A percentile compares a stretch with the other conserved stretches of the same genome.
Conservation (phyloP, 2,329 filamentous ascomycete genomes). For the Orbilia oligospora region DNA sequence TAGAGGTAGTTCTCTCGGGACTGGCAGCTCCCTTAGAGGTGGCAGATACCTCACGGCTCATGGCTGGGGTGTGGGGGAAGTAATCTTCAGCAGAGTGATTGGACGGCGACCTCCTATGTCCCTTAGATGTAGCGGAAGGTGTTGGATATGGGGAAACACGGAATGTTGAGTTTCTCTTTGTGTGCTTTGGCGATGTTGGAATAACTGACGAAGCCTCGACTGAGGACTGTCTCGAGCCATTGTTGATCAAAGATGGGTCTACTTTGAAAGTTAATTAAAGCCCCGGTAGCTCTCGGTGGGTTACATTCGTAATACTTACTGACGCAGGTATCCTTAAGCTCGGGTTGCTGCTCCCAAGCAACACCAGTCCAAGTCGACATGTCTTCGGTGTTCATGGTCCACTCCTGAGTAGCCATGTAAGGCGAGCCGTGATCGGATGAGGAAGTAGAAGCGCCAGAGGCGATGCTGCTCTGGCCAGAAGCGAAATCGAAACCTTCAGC, state of each 20-base stretch:
- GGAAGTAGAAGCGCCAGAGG: slow-evolving; percentile 55
- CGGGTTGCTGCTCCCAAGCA: slow-evolving; percentile 58
- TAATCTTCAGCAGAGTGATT: slow-evolving; percentile 51
- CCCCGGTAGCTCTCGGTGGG: neutral
- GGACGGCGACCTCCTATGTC: slow-evolving; percentile 54
- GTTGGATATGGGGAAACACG: slow-evolving; percentile 57
- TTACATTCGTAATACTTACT: slow-evolving; percentile 38
- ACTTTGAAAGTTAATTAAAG: slow-evolving; percentile 45
- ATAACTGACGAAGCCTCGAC: slow-evolving; percentile 39
- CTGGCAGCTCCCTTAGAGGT: slow-evolving; percentile 47
- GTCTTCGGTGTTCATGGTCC: slow-evolving; percentile 54
- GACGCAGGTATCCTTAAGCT: slow-evolving; percentile 59
- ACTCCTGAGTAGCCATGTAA: slow-evolving; percentile 53
- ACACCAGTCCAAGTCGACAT: slow-evolving; percentile 45
- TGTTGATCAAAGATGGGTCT: slow-evolving; percentile 60
- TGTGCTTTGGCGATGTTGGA: slow-evolving; percentile 59
- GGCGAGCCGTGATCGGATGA: slow-evolving; percentile 60
- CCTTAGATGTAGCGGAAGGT: slow-evolving; percentile 51
- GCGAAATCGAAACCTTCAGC: slow-evolving; percentile 58
- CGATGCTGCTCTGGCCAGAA: slow-evolving; percentile 58
- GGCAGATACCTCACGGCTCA: slow-evolving; percentile 46
- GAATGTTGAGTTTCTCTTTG: slow-evolving; percentile 54
- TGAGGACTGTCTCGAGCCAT: slow-evolving; percentile 53
- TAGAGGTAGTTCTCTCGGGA: slow-evolving; percentile 49
- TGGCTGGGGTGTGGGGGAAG: slow-evolving; percentile 55